Percentiles rank a stretch among this genome's conserved stretches.
Conservation (phyloP, 2,329 filamentous ascomycete genomes). For the Escovopsis sp. region DNA sequence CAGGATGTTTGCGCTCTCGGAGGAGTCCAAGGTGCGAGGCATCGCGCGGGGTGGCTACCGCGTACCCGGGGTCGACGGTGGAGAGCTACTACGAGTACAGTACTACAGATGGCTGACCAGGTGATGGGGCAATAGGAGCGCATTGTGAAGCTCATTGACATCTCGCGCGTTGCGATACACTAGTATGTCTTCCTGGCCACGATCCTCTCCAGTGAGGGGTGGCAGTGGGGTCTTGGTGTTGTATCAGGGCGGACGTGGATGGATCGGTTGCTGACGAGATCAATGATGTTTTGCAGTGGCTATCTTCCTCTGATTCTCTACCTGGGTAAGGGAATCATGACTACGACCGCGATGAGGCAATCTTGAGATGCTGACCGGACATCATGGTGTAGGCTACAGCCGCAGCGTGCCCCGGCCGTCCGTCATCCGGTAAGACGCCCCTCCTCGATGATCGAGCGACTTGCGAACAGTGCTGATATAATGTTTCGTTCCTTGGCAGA, state of each 20-base stretch:
- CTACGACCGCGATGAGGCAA: not conserved
- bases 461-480: no score
- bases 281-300: slow-evolving; percentile 62
- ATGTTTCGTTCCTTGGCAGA: slow-evolving; percentile 23
- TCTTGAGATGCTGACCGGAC: slow-evolving; percentile 11
- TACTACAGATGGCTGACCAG: not conserved
- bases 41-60: no score
- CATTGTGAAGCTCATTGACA: slow-evolving; percentile 90
- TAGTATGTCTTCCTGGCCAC: slow-evolving; percentile 50
- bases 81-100: no score
- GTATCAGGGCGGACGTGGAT: no score
- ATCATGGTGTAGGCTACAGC: slow-evolving; percentile 55
- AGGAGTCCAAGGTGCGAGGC: slow-evolving; percentile 75
- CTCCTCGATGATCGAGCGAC: not conserved
- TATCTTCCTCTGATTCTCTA: slow-evolving; percentile 96
- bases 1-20: slow-evolving; percentile 59
- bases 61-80: no score
- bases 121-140: slow-evolving; percentile 53
- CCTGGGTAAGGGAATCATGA: slow-evolving; percentile 49
- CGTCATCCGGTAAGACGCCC: slow-evolving; percentile 32
- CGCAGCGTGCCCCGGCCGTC: slow-evolving; percentile 84
- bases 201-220: no score
- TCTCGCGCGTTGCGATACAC: slow-evolving; percentile 86
- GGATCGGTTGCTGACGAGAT: slow-evolving; percentile 17
- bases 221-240: no score